Evolutionary conservation across 2,329 filamentous ascomycete species (phyloP), one percentile per base, ranked within the genome.

Genomic region (Nakataea oryzae): DNA sequence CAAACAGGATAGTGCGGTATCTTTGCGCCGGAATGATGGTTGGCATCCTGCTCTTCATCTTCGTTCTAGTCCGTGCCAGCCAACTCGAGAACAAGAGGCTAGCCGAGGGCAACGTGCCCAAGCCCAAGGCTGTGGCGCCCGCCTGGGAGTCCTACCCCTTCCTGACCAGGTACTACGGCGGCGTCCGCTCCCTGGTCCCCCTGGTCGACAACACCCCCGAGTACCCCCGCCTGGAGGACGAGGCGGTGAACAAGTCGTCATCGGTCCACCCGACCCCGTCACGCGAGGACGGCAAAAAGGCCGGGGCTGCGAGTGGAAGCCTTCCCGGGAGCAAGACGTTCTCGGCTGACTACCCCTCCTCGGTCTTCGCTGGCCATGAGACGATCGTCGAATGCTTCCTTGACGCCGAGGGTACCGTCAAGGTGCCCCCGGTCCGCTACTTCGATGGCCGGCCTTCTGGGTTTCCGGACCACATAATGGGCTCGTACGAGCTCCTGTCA

Each of bases 101-200:
- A 27, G 77, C 82, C 64, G 73, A 81, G 60, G 81, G 82, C 34
- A 79, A 80, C 63, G 70, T 88, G 30, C 81, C 84, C 21, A 85
- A 86, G 66, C 81, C 81, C 14, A 80, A 85, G 0, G 74, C 83
- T 0, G 83, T 86, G 26, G 89, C 90, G 14, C 85, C 86, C 0
- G 74, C 83, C 6, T 97, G 93, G 92, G 90, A 96, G 72, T 84
- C 82, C 12, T 97, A 96, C 71, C 85, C 86, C 0, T 96, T 96
- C 69, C 74, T 99, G 64, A 88, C 87, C 64, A 83, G 93, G 65
- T 99, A 97, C 72, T 95, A 97, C 72, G 93, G 92, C 17, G 95
- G 95, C 0, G 81, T 99, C 63, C 82, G 87, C 66, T 88, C 83
- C 0, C 71, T 99, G 64, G 84, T 90, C 0, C 75, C 85, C 0